Percentiles rank a stretch among this genome's conserved stretches.
Conservation (phyloP, 2,329 filamentous ascomycete species). For the Ceratocystiopsis brevicomis region DNA sequence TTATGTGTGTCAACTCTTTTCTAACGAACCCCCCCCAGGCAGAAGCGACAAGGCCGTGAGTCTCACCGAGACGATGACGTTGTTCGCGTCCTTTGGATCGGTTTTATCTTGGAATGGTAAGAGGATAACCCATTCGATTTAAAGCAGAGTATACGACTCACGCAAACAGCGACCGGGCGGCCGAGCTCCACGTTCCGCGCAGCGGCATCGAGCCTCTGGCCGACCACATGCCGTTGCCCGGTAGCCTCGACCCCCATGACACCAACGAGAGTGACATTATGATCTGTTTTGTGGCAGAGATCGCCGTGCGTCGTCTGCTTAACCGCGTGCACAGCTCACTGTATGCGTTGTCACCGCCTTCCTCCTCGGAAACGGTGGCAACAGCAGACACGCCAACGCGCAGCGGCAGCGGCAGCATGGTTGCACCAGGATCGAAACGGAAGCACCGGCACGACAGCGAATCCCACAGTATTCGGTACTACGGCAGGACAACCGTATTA, state of each 20-base stretch:
- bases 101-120: constrained; percentile 51
- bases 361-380: too few species aligned
- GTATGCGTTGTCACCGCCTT: constrained; percentile 12
- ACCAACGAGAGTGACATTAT: constrained; percentile 13
- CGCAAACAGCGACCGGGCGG: constrained; percentile 41
- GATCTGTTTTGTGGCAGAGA: constrained; percentile 23
- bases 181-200: constrained; percentile 33
- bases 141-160: background rate
- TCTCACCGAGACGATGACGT: constrained; percentile 23
- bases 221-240: constrained; percentile 18
- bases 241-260: constrained; percentile 15
- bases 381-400: too few species aligned
- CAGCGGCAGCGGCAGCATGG: too few species aligned
- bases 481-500: too few species aligned
- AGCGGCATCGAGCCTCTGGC: constrained; percentile 20
- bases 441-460: too few species aligned
- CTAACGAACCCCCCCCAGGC: background rate
- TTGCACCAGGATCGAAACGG: too few species aligned
- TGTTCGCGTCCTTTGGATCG: constrained; percentile 50
- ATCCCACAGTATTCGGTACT: too few species aligned
- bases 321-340: constrained; percentile 24
- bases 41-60: background rate
- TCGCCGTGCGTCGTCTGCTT: constrained; percentile 21
- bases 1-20: background rate
- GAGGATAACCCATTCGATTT: background rate